Percentiles rank a stretch among this genome's conserved stretches.
phyloP scores from a whole-genome alignment of 805 yeast genomes.

The Schizosaccharomyces lindneri region DNA sequence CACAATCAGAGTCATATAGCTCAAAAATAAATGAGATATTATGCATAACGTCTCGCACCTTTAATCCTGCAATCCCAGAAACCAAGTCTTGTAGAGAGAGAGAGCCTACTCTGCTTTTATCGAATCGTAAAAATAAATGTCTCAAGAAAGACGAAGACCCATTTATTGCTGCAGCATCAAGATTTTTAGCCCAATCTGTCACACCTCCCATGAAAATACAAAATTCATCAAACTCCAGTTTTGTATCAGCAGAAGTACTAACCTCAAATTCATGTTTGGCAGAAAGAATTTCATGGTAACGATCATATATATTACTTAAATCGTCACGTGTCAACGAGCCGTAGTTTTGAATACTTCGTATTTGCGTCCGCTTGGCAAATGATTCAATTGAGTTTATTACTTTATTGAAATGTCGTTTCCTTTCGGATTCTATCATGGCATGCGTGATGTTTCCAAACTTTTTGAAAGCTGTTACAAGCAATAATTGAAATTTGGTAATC shows the following conservation, averaged over 20 bases:
- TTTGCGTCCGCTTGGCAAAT: constrained; percentile 76
- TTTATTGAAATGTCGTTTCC: constrained; percentile 45
- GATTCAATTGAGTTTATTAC: constrained; percentile 69
- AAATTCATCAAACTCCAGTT: constrained; percentile 54
- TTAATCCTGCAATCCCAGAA: constrained; percentile 43
- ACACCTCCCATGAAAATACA: constrained; percentile 50
- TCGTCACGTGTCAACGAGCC: constrained; percentile 32
- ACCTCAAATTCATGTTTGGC: constrained; percentile 26
- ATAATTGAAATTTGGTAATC: constrained; percentile 67
- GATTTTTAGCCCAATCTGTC: constrained; percentile 42
- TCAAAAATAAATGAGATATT: constrained; percentile 55
- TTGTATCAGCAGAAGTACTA: constrained; percentile 22
- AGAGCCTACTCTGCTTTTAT: constrained; percentile 23
- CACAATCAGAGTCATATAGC: constrained; percentile 37
- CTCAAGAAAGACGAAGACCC: constrained; percentile 55
- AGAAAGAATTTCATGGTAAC: constrained; percentile 24
- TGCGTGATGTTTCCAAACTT: constrained; percentile 70
- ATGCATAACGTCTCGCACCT: constrained; percentile 53
- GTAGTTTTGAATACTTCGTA: constrained; percentile 62
- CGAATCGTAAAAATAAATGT: constrained; percentile 52
- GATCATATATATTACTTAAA: constrained; percentile 53
- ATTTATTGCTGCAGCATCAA: constrained; percentile 47
- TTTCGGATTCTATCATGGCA: constrained; percentile 38
- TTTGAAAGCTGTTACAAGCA: constrained; percentile 73
- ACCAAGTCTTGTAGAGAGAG: constrained; percentile 47